Evolutionary conservation across 2,329 filamentous ascomycete species (phyloP).

Genomic region (Sclerotinia subarctica): DNA sequence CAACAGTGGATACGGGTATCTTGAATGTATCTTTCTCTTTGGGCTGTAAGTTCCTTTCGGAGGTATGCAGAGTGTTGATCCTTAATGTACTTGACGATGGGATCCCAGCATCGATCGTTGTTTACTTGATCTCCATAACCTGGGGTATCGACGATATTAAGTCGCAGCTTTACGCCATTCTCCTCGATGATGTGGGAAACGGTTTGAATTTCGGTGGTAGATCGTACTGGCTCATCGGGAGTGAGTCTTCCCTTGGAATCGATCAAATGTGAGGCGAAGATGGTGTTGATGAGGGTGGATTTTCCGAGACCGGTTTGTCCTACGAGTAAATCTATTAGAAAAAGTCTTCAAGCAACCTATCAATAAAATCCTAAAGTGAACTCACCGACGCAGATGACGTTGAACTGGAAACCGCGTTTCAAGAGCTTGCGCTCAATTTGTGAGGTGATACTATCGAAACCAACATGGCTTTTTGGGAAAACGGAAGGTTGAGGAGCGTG

Average conservation of each 20-base stretch:
- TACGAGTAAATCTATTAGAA: constrained; percentile 42
- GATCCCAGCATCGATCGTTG: constrained; percentile 99
- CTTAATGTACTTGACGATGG: constrained; percentile 99
- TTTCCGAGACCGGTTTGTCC: constrained; percentile 98
- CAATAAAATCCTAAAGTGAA: constrained; percentile 34
- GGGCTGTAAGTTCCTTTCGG: constrained; percentile 97
- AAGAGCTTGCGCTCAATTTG: constrained; percentile 99
- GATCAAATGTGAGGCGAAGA: constrained; percentile 98
- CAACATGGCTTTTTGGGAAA: constrained; percentile 96
- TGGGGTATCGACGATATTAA: constrained; percentile 99
- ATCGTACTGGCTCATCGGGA: constrained; percentile 89
- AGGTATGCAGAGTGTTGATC: constrained; percentile 99
- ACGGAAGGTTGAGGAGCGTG: constrained; percentile 42
- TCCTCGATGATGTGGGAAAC: constrained; percentile 99
- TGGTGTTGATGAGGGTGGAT: constrained; percentile 99
- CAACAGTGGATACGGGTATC: constrained; percentile 99
- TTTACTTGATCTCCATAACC: constrained; percentile 98
- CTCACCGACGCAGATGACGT: constrained; percentile 98
- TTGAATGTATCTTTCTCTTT: constrained; percentile 98
- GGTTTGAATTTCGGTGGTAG: constrained; percentile 96
- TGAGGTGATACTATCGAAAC: constrained; percentile 99
- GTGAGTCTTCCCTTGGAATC: constrained; percentile 95
- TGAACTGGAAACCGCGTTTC: constrained; percentile 99
- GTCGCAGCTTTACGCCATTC: constrained; percentile 92
- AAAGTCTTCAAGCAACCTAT: constrained; percentile 14